Evolutionary conservation across 2,329 filamentous ascomycete genomes (phyloP), one percentile per base, ranked within the genome.

Genomic region (Aspergillus ustus): DNA sequence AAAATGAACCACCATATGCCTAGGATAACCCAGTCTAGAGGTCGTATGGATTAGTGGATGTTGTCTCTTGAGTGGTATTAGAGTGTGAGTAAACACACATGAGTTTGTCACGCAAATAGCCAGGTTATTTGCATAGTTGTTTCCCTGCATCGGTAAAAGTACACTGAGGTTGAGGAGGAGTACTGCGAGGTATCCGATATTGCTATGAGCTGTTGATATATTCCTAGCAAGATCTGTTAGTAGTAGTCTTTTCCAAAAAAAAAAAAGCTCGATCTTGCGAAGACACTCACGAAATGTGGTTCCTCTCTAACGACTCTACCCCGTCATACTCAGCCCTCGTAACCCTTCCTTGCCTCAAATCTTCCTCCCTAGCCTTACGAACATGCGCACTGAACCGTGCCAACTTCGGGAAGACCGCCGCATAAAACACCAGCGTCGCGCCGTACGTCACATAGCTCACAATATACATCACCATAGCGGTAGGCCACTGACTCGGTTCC

Each of bases 1-100:
- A 77, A 80, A 20, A 79, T 67, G 52, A 80, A 80, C 77, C 78
- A 80, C 74, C 77, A 79, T 11, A 80, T 68, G 3, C 77, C 77
- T 13, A 80, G 68, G 0, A 80, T 56, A 11, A 80, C 71, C 78
- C 77, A 79, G 52, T 79, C 77, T 78, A 54, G 34, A 40, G 15
- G 13, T 15, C 34, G 8, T 55, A 6, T 40, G 40, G 4, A n/a
- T 57, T 45, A 61, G 3, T 19, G 13, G 25, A 13, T 22, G n/a
- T 15, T 40, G 34, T 40, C 15, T 40, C 34, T 2, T 13, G 2
- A 19, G 22, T 11, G 15, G 1, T 9, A 53, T 34, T 3, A 22
- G 20, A 11, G 11, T 13, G 5, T 2, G 11, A 15, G 8, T 17
- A 31, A 19, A 59, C 77, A 45, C 61, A 79, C 77, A 80, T 45